A percentile compares a stretch with the other conserved stretches of the same genome.
phyloP scores from a whole-genome alignment of 2,329 filamentous ascomycete species.

The Fusarium sp. region DNA sequence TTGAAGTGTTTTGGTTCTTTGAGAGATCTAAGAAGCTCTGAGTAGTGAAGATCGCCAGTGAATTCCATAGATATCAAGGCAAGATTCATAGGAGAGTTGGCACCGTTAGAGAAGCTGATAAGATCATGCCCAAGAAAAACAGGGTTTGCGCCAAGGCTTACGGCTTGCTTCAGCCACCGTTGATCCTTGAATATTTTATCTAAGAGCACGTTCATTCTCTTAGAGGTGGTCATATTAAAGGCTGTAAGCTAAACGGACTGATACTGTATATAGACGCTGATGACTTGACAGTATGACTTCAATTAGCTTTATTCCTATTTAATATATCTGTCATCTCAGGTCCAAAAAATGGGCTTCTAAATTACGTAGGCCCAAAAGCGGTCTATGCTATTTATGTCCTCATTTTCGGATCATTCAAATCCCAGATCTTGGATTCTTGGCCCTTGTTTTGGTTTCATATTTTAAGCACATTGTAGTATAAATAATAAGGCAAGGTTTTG shows the following conservation, averaged over 20 bases:
- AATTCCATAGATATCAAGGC: not conserved
- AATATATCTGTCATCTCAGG: not conserved
- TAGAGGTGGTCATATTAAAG: not conserved
- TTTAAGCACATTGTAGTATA: not conserved
- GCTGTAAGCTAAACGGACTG: not conserved
- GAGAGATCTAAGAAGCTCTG: not conserved
- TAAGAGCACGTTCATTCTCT: not conserved
- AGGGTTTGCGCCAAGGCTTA: not conserved
- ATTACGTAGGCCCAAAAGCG: not conserved
- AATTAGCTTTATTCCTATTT: too few species aligned
- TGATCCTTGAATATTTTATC: not conserved
- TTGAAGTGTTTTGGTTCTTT: not conserved
- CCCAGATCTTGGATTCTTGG: too few species aligned
- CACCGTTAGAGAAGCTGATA: not conserved
- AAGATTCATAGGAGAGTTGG: not conserved
- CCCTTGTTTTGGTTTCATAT: not conserved
- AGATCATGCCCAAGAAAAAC: not conserved
- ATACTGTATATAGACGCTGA: not conserved
- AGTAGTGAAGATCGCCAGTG: not conserved
- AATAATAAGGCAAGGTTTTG: not conserved
- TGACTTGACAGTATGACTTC: too few species aligned
- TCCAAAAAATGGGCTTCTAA: not conserved
- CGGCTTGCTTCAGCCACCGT: not conserved
- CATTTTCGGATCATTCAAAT: not conserved
- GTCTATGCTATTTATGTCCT: not conserved